Percentiles rank a stretch among this genome's conserved stretches.
Evolutionary conservation across 2,329 filamentous ascomycete genomes (phyloP).

Genomic region (Botrytis paeoniae): DNA sequence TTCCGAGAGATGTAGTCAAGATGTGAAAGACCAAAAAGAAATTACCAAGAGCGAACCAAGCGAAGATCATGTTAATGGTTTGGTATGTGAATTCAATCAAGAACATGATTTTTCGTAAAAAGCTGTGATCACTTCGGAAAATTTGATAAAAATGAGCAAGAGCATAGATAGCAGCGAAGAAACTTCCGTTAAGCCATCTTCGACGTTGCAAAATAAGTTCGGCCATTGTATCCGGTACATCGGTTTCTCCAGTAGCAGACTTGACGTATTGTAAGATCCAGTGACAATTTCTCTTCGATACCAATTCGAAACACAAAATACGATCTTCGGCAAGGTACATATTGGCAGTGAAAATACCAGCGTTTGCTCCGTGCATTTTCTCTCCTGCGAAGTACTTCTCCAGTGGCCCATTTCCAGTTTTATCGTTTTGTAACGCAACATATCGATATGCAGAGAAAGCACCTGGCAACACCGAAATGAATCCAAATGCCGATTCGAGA

Average conservation of each 20-base stretch:
- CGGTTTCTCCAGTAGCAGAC: constrained; percentile 92
- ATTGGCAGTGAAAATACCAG: constrained; percentile 96
- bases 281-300: constrained; percentile 88
- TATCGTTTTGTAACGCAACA: constrained; percentile 93
- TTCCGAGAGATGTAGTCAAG: constrained; percentile 82
- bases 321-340: constrained; percentile 91
- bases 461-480: constrained; percentile 94
- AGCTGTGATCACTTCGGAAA: constrained; percentile 86
- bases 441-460: constrained; percentile 94
- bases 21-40: constrained; percentile 99
- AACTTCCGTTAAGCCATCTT: constrained; percentile 96
- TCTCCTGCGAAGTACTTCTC: constrained; percentile 99
- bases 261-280: constrained; percentile 99
- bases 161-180: constrained; percentile 97
- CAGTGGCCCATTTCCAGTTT: constrained; percentile 88
- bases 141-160: constrained; percentile 92
- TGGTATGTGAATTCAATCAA: constrained; percentile 97
- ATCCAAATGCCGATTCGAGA: constrained; percentile 93
- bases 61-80: constrained; percentile 90
- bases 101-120: constrained; percentile 83
- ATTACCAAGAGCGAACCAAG: constrained; percentile 96
- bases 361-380: constrained; percentile 91
- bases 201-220: constrained; percentile 97
- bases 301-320: constrained; percentile 90
- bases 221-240: constrained; percentile 90